Evolutionary conservation across 2,329 filamentous ascomycete genomes (phyloP), one percentile per base, ranked within the genome.

Genomic region (Colletotrichum tofieldiae): DNA sequence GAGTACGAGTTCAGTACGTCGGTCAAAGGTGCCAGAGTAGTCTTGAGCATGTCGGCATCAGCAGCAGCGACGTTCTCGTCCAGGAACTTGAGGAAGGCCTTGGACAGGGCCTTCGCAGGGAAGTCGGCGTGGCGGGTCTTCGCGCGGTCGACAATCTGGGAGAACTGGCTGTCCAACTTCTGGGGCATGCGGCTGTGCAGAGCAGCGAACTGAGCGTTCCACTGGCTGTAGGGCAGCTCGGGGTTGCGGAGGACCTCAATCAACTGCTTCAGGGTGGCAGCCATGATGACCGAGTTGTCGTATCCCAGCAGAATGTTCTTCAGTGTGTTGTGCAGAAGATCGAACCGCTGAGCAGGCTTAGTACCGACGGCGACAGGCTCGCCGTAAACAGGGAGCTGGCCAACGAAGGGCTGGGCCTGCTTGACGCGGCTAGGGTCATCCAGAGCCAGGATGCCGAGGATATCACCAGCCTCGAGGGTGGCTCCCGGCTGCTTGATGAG

Each of bases 401-500:
- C 96, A 56, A 96, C 88, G 88, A 98, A 99, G 55, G 95, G 93
- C 84, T 97, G 93, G 0, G 96, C 96, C 79, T 97, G 95, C 89
- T 99, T 98, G 80, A 99, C 95, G 78, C 95, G 94, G 77, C 93
- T 94, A 5, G 96, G 96, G 82, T 99, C 96, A 80, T 99, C 96
- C 45, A 99, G 89, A 74, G 96, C 93, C 35, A 99, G 90, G 75
- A 99, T 98, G 86, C 95, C 96, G n/a, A 99, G 91, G 73, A 99
- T 98, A 81, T 99, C 96, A 83, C 96, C 96, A 80, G 96, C 96
- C 83, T 98, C 95, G 59, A 99, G 93, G 23, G 95, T 97, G n/a
- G 96, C 94, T 82, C 96, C 96, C 74, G 96, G 96, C 86, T 98
- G 96, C 90, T 99, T 99, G 88, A 99, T 98, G 78, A 99, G 90